Evolutionary conservation across 75 land plant genomes (phyloP).

Genomic region (Isoetes taiwanensis): DNA sequence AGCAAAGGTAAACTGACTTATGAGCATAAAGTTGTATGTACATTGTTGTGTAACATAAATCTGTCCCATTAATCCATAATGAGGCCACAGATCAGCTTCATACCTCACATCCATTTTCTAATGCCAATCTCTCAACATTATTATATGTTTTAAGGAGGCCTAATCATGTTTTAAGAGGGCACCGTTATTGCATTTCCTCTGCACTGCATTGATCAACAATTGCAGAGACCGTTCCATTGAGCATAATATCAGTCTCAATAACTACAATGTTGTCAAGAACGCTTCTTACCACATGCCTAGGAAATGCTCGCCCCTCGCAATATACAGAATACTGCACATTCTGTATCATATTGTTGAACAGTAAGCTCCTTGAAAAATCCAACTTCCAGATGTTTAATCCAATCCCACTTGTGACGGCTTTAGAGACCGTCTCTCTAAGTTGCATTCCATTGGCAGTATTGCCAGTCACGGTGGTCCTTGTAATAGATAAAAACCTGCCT

Average conservation of each 20-base stretch:
- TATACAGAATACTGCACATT: conserved; percentile 58
- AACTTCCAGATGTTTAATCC: conserved; percentile 36
- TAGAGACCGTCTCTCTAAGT: conserved; percentile 47
- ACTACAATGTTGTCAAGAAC: conserved; percentile 32
- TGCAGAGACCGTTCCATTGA: conserved; percentile 35
- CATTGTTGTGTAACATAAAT: too few species aligned
- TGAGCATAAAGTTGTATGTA: too few species aligned
- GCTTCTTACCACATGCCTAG: conserved; percentile 31
- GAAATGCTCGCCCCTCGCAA: conserved; percentile 14
- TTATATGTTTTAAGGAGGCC: too few species aligned
- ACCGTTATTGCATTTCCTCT: too few species aligned
- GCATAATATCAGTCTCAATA: conserved; percentile 25
- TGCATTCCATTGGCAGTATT: conserved; percentile 60
- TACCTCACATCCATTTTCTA: too few species aligned
- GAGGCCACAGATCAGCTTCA: too few species aligned
- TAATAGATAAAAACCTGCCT: conserved; percentile 32
- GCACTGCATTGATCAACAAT: conserved; percentile 47
- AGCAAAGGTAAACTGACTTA: too few species aligned
- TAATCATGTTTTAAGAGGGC: too few species aligned
- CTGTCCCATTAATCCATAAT: too few species aligned
- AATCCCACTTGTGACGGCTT: conserved; percentile 25
- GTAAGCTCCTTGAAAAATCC: conserved; percentile 37
- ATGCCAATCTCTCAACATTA: too few species aligned
- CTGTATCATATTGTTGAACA: conserved; percentile 46
- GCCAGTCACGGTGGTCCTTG: conserved; percentile 44